Evolutionary conservation across 2,329 filamentous ascomycete genomes (phyloP), one percentile per base, ranked within the genome.

Genomic region (Venturia carpophila): DNA sequence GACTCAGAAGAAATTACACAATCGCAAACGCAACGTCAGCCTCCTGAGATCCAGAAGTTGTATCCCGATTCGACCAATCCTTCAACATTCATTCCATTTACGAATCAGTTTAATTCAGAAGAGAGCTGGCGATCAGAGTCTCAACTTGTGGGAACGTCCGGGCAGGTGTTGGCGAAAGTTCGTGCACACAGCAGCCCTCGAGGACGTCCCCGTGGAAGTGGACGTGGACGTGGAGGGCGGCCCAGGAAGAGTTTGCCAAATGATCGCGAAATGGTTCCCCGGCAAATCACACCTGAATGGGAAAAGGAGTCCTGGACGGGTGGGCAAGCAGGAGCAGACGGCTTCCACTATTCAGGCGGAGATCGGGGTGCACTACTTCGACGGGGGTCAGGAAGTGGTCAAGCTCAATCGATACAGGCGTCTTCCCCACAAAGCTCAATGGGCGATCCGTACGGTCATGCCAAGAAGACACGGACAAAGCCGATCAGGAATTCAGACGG

Each of bases 401-500:
- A 41, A 21, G 39, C 37, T n/a, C 60, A 61, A 24, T 49, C 63
- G 27, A 19, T 37, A 42, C 27, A 24, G 63, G 47, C 68, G 24
- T 62, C 63, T 45, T 37, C 64, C 64, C 60, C 66, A 63, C 30
- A 24, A 24, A 30, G 52, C 9, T 34, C 21, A 39, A 49, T 61
- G 37, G 62, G 68, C 9, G 75, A 77, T 64, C 73, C 71, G 4
- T 77, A 77, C 66, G 73, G 73, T 13, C 75, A 76, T 66, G 74
- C 73, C 41, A 81, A 81, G 73, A 80, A 79, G 70, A 79, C 77
- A 1, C 74, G 79, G n/a, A 80, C 78, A 5, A 81, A 81, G 69
- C 79, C 79, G 2, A 75, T 78, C 27, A 73, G 79, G 1, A 82
- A 82, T 67, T 76, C 79, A 1, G 79, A 82, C 47, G 80, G 80